These are phyloP conservation scores for Bonia amplexicaulis DNA, from an alignment of 176 grass and related monocot genomes.

Conservation along the genomic window DNA sequence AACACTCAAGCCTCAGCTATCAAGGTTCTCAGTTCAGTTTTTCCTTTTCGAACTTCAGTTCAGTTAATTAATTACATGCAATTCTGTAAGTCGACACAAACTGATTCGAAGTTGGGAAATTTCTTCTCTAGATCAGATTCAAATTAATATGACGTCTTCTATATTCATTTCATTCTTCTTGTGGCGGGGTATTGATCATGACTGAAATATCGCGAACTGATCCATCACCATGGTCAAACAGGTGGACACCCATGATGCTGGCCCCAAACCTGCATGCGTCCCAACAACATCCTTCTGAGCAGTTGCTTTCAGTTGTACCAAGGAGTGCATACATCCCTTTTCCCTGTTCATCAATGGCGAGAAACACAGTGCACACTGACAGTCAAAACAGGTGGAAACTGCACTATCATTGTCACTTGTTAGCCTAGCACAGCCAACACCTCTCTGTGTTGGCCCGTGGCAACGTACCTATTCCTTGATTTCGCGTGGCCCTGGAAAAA, in stretches of 20 bases:
- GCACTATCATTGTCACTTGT: no score
- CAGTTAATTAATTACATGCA: neutral
- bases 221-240: neutral
- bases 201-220: neutral
- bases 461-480: no score
- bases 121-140: neutral
- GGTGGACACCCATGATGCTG: neutral
- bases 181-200: neutral
- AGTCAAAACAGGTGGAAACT: no score
- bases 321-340: neutral
- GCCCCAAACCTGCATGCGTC: neutral
- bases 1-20: neutral
- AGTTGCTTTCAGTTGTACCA: neutral
- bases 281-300: neutral
- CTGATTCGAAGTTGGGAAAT: neutral
- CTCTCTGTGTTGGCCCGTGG: no score
- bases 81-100: neutral
- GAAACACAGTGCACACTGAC: neutral
- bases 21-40: neutral
- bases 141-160: no score
- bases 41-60: neutral
- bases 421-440: no score
- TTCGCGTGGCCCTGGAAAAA: no score
- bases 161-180: no score
- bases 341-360: neutral